Evolutionary conservation across 495 filamentous ascomycete genomes (phyloP), one percentile per base, ranked within the genome.

Genomic region (Rusavskia elegans): DNA sequence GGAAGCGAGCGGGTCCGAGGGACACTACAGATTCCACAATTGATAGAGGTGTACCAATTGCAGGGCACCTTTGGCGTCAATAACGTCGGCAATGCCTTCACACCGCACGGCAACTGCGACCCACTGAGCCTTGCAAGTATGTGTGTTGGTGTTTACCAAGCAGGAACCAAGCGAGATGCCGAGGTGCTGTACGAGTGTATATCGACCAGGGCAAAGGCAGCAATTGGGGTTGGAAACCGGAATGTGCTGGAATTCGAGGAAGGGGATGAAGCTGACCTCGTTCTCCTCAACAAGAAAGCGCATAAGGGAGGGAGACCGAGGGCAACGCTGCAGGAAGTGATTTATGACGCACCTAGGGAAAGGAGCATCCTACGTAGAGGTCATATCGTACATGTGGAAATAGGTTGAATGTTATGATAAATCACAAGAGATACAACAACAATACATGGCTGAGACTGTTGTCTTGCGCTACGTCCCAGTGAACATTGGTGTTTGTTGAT

Each of bases 81-180:
- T 56, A 89, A 88, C 55, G 77, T 87, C 17, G 83, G 83, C 2
- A 87, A 88, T 63, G 79, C 83, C 0, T 87, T 88, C 56, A 86
- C 85, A 10, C 85, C 83, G 0, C 79, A 81, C 55, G 84, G 83
- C 0, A 76, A 67, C n/a, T 76, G 72, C n/a, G 85, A 87, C 64
- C 83, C 84, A 1, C 55, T 88, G 50, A 67, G 68, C 17, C 58
- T 86, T 45, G 81, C 81, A 38, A 79, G 76, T 44, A 59, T 81
- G 44, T 74, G 77, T 6, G 81, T 87, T 5, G 82, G 79, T 0
- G 52, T 86, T 3, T 88, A 87, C 57, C 81, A 85, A 48, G 77
- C 78, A 2, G 84, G 81, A 0, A 81, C 76, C 5, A 67, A 71
- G 59, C 55, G 59, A 14, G 79, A 82, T 63, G 73, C 78, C 2